phyloP scores from a whole-genome alignment of 2,329 filamentous ascomycete genomes.

The Scortechinia acanthostroma region DNA sequence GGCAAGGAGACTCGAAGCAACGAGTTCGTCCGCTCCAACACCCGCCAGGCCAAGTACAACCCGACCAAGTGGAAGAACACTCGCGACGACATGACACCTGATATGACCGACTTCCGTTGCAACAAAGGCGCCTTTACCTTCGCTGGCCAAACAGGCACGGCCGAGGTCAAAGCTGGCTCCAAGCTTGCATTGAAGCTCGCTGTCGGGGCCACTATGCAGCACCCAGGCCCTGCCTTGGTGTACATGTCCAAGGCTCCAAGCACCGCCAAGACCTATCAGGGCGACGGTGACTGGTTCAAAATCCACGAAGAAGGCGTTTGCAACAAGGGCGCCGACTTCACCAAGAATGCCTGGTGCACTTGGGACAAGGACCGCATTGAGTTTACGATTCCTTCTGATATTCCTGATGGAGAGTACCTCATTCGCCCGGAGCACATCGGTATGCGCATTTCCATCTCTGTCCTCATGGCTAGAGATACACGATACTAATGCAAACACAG shows the following conservation, averaged over 20 bases:
- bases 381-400: slow-evolving; percentile 19
- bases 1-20: slow-evolving; percentile 8
- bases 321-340: slow-evolving; percentile 9
- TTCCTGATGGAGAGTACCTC: slow-evolving; percentile 26
- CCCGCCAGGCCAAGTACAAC: slow-evolving; percentile 13
- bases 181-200: slow-evolving; percentile 3
- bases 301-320: slow-evolving; percentile 12
- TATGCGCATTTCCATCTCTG: too few species aligned
- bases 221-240: slow-evolving; percentile 4
- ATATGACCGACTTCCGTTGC: slow-evolving; percentile 14
- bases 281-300: too few species aligned
- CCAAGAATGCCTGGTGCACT: slow-evolving; percentile 11
- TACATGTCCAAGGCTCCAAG: slow-evolving; percentile 2
- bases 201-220: slow-evolving; percentile 5
- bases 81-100: slow-evolving; percentile 10
- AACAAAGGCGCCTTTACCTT: slow-evolving; percentile 16
- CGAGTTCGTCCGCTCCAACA: slow-evolving; percentile 14
- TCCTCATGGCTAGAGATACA: too few species aligned
- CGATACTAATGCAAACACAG: too few species aligned
- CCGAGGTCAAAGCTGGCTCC: slow-evolving; percentile 4
- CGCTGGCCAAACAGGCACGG: slow-evolving; percentile 3
- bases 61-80: slow-evolving; percentile 15
- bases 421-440: slow-evolving; percentile 23
- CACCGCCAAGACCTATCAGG: not conserved
- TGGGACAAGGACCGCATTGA: slow-evolving; percentile 13